Base-by-base conservation (phyloP, 306 rosid genomes). In the Hippophae gyantsensis region DNA sequence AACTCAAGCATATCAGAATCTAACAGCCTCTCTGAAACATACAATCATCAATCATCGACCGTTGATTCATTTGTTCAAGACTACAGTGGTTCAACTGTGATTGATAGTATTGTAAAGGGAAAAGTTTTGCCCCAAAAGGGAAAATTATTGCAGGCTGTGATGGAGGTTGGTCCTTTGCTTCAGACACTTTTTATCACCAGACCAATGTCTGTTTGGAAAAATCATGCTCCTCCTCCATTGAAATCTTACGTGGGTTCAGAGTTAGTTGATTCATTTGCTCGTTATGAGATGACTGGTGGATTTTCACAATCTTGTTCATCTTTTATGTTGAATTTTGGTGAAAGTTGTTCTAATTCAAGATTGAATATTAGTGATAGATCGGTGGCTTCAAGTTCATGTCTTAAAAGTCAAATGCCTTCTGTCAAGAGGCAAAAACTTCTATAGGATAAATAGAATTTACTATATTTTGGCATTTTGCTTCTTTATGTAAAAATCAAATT, bases 161-260 rank as follows among this genome's bases (percentile, higher is more conserved):
- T 54, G 45, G 77, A 76, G 6, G 84, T 92, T 4, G 96, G 98
- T 43, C 86, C 97, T 0, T 47, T 81, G 42, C 94, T 90, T 45
- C 73, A 81, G 57, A 76, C 77, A 0, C 81, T 86, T n/a, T 64
- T 79, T 0, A 54, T 81, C 5, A 80, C 90, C 0, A 90, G 94
- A 6, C 89, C 92, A 7, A 79, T 87, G 61, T 96, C 96, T 7
- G 68, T 65, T 9, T 87, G 94, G 94, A 68, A 74, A 7, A 83
- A 32, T 32, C 38, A 82, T 18, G 23, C 23, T 60, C 95, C 98
- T 8, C 92, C 98, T 6, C 84, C 96, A 8, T 8, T 73, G 23
- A 18, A 18, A 18, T 18, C 50, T 13, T 43, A 47, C 23, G 26
- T 12, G 48, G 54, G 57, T 13, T 68, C 48, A 9, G 60, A 57